Evolutionary conservation across 257 asterid species (phyloP), one percentile per base, ranked within the genome.

Genomic region (Jaltomata sinuosa): DNA sequence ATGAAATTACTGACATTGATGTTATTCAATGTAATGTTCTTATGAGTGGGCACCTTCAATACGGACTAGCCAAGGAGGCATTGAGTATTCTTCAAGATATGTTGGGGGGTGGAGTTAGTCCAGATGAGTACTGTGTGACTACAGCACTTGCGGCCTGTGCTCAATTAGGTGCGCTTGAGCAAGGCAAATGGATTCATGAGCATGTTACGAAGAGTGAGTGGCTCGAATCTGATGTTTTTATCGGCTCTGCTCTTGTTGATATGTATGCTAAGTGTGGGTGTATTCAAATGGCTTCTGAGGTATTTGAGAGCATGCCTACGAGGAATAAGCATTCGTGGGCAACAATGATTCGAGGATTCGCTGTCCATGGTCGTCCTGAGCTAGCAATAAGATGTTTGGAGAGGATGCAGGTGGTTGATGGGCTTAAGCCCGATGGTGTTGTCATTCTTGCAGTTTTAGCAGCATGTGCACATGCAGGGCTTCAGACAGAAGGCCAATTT

Each of bases 191-290:
- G 91, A 89, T 95, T 80, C 99, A 94, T 83, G 93, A 94, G 91
- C 87, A 89, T 64, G 85, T 91, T 15, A 67, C 15, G 72, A 90
- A 87, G 86, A 89, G 84, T 22, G 90, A 83, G 22, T 90, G 91
- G 83, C 54, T 85, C 83, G 29, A 68, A 9, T 78, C 86, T 32
- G 97, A 95, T 87, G 84, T 86, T 25, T 90, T 88, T 83, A 80
- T 91, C 85, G 91, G 89, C 72, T 94, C 93, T 47, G 90, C 93
- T 31, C 94, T 96, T 78, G 93, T 94, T 34, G 97, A 94, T 87
- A 93, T 92, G 97, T 93, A 96, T 61, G 92, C 97, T 21, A 94
- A 94, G 91, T 94, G 99, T 74, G 94, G 98, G 80, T 85, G 89
- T 77, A 83, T 95, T 88, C 88, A 89, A 67, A 85, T 82, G 84